Base-by-base conservation (phyloP, 179 eudicot species). In the Carnegiea gigantea region DNA sequence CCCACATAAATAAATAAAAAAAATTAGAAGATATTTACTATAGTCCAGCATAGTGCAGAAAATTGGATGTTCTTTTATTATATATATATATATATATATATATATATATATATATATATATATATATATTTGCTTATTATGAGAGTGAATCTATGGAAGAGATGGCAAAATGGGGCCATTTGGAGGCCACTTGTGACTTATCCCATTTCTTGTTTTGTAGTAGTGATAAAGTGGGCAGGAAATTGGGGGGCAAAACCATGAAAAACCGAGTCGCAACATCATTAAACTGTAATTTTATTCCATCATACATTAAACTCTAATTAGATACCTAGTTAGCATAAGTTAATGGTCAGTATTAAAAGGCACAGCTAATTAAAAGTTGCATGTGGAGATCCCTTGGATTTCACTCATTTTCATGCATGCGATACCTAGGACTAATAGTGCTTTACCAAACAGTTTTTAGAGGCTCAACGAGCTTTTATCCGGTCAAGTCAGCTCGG, bases 351-450 rank as follows among this genome's bases (percentile, higher is more conserved):
- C 10, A 60, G 64, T 57, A 20, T 57, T 60, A 60, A 60, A 20
- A 11, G 9, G 60, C 13, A 18, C 0, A 15, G 9, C 33, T 70
- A 36, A 70, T 70, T 14, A 70, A 33, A 17, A 70, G 46, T 17
- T 36, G 36, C 46, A 30, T 30, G 73, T 70, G 73, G 5, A 28
- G 5, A 70, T 70, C 73, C 73, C 73, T 70, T 28, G 73, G 73
- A 17, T 1, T 33, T 70, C 73, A 70, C 73, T 70, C 73, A 67
- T 67, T 67, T 67, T 67, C 72, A 67, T 67, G 72, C 72, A 67
- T 67, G 72, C 72, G 5, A 67, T 67, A 0, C 71, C 71, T 67
- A 67, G 36, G 70, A 65, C 24, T 65, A 48, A 8, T 48, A 48
- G 30, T 28, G 30, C 30, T 28, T 0, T 28, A 28, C 30, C 30